These are phyloP conservation scores for Poronia punctata DNA, from an alignment of 495 filamentous ascomycete species.

Conservation along the genomic window DNA sequence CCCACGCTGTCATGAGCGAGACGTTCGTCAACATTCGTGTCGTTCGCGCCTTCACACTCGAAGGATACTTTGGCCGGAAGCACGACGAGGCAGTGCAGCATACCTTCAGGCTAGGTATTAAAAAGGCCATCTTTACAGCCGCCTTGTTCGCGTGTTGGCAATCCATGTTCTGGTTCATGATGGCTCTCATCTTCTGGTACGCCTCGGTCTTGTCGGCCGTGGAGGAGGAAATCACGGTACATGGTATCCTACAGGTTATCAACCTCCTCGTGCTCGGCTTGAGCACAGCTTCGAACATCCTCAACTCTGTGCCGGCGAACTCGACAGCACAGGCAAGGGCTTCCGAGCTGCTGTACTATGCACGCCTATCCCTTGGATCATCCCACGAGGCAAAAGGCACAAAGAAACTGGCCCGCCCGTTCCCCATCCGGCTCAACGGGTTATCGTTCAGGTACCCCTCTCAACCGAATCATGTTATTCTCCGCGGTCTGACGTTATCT, in stretches of 20 bases:
- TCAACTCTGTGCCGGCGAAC: constrained; percentile 75
- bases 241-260: constrained; percentile 63
- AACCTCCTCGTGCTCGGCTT: constrained; percentile 80
- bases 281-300: constrained; percentile 58
- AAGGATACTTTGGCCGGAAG: constrained; percentile 65
- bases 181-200: constrained; percentile 81
- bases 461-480: constrained; percentile 43
- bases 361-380: constrained; percentile 40
- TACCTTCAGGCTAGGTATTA: constrained; percentile 50
- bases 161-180: constrained; percentile 60
- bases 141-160: constrained; percentile 71
- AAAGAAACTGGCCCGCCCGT: constrained; percentile 39
- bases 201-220: constrained; percentile 56
- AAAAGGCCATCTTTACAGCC: constrained; percentile 57
- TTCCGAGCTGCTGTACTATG: constrained; percentile 64
- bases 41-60: constrained; percentile 70
- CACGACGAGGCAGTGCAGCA: constrained; percentile 43
- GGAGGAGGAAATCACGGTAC: constrained; percentile 35
- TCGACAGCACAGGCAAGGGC: constrained; percentile 65
- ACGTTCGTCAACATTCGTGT: constrained; percentile 77
- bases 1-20: constrained; percentile 61
- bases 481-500: constrained; percentile 54
- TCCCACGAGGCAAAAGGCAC: constrained; percentile 57
- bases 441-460: constrained; percentile 66
- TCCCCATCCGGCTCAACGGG: constrained; percentile 55